Conservation (phyloP, 2,329 filamentous ascomycete species). For the Ascochyta koolunga region DNA sequence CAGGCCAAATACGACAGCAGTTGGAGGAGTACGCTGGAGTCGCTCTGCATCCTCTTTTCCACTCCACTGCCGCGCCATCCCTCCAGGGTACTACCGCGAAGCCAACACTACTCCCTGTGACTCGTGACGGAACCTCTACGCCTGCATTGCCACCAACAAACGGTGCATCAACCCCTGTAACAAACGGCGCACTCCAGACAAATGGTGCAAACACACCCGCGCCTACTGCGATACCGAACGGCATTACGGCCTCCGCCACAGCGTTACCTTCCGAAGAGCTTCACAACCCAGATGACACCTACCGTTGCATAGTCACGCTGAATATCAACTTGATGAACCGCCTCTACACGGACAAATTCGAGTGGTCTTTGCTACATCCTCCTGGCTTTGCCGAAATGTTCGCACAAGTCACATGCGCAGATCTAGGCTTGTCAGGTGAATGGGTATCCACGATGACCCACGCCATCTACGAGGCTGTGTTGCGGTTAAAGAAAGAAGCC, state of each 20-base stretch:
- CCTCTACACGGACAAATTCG: slow-evolving; percentile 95
- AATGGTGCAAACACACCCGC: slow-evolving; percentile 55
- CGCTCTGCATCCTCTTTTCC: slow-evolving; percentile 90
- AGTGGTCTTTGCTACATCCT: slow-evolving; percentile 93
- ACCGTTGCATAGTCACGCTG: slow-evolving; percentile 88
- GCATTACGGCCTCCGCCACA: slow-evolving; percentile 73
- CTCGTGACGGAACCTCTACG: slow-evolving; percentile 59
- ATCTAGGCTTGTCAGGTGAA: slow-evolving; percentile 86
- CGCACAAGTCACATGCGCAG: slow-evolving; percentile 88
- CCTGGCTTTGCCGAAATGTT: slow-evolving; percentile 92
- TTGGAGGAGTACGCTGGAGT: slow-evolving; percentile 95
- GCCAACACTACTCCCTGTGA: slow-evolving; percentile 48
- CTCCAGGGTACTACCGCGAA: slow-evolving; percentile 39
- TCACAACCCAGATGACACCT: slow-evolving; percentile 89
- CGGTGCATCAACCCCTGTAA: slow-evolving; percentile 62
- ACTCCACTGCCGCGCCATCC: slow-evolving; percentile 55
- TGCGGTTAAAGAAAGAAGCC: slow-evolving; percentile 93
- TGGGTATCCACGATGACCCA: slow-evolving; percentile 95
- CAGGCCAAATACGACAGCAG: slow-evolving; percentile 92
- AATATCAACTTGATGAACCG: slow-evolving; percentile 91
- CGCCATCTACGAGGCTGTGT: slow-evolving; percentile 93
- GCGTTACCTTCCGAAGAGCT: slow-evolving; percentile 71
- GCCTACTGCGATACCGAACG: slow-evolving; percentile 56
- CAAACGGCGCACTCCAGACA: slow-evolving; percentile 52
- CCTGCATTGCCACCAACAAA: slow-evolving; percentile 55